Evolutionary conservation across 805 yeast species (phyloP), one percentile per base, ranked within the genome.

Genomic region (Yamadazyma laniorum): DNA sequence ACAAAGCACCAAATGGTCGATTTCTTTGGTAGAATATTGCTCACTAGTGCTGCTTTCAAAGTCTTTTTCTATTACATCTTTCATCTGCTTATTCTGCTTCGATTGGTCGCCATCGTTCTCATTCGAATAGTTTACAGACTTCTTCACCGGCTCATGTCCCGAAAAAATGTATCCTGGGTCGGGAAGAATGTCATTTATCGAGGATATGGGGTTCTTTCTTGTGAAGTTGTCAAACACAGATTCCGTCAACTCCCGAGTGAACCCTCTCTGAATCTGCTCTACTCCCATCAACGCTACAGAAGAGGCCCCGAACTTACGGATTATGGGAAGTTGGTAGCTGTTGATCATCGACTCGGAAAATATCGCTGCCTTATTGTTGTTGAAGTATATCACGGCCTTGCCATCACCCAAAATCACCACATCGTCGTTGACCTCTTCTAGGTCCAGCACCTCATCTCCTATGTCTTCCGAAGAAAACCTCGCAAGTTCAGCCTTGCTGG

Each of bases 1-100:
- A 54, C 96, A 88, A n/a, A 91, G 66, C 1, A 90, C 77, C 45
- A 91, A 63, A 52, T 81, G 87, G 25, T 80, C 78, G 19, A 79
- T 59, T 22, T 69, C 61, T 35, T 72, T 36, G 19, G 58, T 44
- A 2, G 65, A 43, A n/a, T 49, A 41, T 2, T 39, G 32, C 9
- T 44, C 28, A 11, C 53, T 44, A 12, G 52, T 45, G n/a, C 51
- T 50, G n/a, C 30, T 48, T 42, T 77, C 81, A 19, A 63, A 70
- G 48, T 77, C 84, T 29, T 70, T 46, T 41, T 75, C 75, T 51
- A 72, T 56, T n/a, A 67, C 70, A n/a, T 59, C 50, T 47, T 73
- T 67, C 45, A 71, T 58, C 34, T 62, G 56, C 25, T 66, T 56
- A 52, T 26, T 52, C 40, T 42, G 52, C 30, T 48, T 41, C 4